Percentiles rank a stretch among this genome's conserved stretches.
These are phyloP conservation scores for Sicyos edulis DNA, from an alignment of 306 rosid genomes.

Conservation along the genomic window DNA sequence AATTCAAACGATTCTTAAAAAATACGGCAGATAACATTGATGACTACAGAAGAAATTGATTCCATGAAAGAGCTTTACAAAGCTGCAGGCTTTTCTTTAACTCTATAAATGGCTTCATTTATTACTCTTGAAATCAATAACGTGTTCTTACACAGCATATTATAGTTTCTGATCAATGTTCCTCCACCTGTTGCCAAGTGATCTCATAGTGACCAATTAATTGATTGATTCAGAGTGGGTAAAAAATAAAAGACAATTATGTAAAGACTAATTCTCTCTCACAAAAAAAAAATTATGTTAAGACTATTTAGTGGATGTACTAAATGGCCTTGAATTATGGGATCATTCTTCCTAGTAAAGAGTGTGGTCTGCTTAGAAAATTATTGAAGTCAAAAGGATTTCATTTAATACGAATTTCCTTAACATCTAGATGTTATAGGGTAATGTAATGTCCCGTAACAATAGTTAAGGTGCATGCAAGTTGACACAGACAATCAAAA, in stretches of 20 bases:
- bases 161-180: background rate
- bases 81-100: background rate
- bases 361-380: background rate
- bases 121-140: background rate
- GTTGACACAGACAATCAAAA: too few species aligned
- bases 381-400: background rate
- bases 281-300: background rate
- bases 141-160: background rate
- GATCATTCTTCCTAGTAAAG: background rate
- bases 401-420: too few species aligned
- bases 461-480: too few species aligned
- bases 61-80: slow-evolving; percentile 1
- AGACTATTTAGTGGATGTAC: background rate
- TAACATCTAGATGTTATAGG: too few species aligned
- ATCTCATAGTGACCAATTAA: background rate
- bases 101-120: background rate
- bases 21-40: too few species aligned
- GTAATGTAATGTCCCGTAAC: too few species aligned
- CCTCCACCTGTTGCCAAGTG: background rate
- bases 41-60: too few species aligned
- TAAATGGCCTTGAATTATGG: background rate
- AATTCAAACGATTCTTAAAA: too few species aligned
- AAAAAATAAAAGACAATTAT: background rate
- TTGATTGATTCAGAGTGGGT: background rate
- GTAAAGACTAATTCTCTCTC: background rate